Percentiles rank a stretch among this genome's conserved stretches.
phyloP scores from a whole-genome alignment of 352 stramenopile genomes.

The Albugo laibachii region DNA sequence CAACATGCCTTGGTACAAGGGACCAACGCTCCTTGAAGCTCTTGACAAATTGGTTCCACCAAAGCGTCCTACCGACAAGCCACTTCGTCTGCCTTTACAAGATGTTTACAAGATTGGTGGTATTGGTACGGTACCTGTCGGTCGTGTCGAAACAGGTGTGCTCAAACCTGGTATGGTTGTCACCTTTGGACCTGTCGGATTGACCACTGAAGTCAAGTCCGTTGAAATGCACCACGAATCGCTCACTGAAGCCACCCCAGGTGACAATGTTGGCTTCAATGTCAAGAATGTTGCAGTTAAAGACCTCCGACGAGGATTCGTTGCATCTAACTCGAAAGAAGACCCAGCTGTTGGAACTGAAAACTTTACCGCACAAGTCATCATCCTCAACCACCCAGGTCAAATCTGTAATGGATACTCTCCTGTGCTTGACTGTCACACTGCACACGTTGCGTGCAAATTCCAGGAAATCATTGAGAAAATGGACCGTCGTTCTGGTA shows the following conservation, averaged over 20 bases:
- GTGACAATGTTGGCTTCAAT: constrained; percentile 96
- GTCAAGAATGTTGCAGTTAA: constrained; percentile 91
- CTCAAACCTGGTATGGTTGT: constrained; percentile 88
- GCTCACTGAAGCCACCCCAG: constrained; percentile 80
- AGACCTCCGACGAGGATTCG: constrained; percentile 87
- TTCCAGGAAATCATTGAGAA: constrained; percentile 90
- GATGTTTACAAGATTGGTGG: constrained; percentile 96
- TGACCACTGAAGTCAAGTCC: constrained; percentile 88
- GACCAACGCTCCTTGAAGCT: constrained; percentile 76
- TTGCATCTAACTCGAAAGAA: constrained; percentile 86
- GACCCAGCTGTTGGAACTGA: constrained; percentile 71
- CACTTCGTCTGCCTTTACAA: constrained; percentile 90
- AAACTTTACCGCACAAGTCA: constrained; percentile 91
- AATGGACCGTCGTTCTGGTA: constrained; percentile 91
- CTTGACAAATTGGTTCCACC: constrained; percentile 84
- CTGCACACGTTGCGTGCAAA: constrained; percentile 90
- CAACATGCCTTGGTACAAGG: constrained; percentile 97
- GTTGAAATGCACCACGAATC: constrained; percentile 93
- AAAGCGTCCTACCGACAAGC: constrained; percentile 85
- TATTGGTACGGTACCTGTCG: constrained; percentile 93
- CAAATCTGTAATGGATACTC: constrained; percentile 87
- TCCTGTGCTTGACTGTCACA: constrained; percentile 95
- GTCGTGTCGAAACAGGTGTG: constrained; percentile 91
- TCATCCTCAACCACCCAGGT: constrained; percentile 91
- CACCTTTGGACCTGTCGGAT: constrained; percentile 78